A percentile compares a stretch with the other conserved stretches of the same genome.
Evolutionary conservation across 139 green algal genomes (phyloP).

Genomic region (Tetradesmus lagerheimii): DNA sequence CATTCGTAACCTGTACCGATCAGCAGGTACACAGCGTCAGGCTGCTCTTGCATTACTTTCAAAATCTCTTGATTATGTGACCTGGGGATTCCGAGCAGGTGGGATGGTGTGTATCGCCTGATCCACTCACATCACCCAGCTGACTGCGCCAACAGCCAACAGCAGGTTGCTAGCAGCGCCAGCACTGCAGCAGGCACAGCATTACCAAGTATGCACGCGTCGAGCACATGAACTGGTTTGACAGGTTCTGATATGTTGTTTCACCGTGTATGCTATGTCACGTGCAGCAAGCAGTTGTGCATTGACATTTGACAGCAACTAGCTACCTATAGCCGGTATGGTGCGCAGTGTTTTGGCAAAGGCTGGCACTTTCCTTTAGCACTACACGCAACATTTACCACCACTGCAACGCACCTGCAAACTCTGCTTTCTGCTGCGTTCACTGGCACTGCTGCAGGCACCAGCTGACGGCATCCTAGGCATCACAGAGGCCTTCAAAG

Average conservation of each 20-base stretch:
- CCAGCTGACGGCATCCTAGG: slow-evolving; percentile 86
- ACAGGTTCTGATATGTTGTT: too few species aligned
- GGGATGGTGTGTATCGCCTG: neutral
- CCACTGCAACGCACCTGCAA: neutral
- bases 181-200: neutral
- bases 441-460: slow-evolving; percentile 57
- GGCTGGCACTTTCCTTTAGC: too few species aligned
- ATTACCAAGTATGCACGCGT: neutral
- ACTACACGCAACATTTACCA: neutral
- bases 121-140: neutral
- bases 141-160: neutral
- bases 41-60: neutral
- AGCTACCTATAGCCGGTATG: too few species aligned
- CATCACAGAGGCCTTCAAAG: slow-evolving; percentile 81
- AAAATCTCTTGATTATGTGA: neutral
- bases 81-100: neutral
- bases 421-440: neutral
- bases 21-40: neutral
- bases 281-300: too few species aligned
- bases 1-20: neutral
- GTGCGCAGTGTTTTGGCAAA: too few species aligned
- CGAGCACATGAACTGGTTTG: too few species aligned
- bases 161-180: too few species aligned
- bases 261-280: too few species aligned
- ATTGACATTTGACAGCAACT: too few species aligned